A percentile compares a stretch with the other conserved stretches of the same genome.
phyloP scores from a whole-genome alignment of 805 yeast genomes.

The Cyberlindnera meyerae region DNA sequence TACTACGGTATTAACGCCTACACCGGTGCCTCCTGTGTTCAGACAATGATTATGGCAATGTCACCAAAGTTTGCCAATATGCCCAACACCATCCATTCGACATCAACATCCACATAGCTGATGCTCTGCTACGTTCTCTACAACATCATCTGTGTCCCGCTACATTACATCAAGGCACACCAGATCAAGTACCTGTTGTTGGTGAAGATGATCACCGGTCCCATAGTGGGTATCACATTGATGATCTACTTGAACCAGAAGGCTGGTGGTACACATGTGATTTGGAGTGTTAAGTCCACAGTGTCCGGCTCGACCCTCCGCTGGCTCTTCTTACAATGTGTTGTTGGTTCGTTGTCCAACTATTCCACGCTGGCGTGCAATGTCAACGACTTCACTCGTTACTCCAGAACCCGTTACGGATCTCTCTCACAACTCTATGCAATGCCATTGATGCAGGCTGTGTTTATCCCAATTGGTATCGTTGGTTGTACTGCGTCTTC shows the following conservation, averaged over 20 bases:
- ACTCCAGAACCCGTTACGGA: constrained; percentile 8
- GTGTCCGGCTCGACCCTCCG: constrained; percentile 5
- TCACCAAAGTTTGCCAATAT: constrained; percentile 14
- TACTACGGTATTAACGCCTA: constrained; percentile 17
- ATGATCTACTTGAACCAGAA: constrained; percentile 14
- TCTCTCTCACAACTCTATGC: constrained; percentile 13
- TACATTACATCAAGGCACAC: constrained; percentile 16
- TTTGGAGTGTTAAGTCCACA: constrained; percentile 8
- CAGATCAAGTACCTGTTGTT: constrained; percentile 9
- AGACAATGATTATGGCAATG: constrained; percentile 13
- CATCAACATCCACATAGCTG: constrained; percentile 12
- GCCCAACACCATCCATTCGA: constrained; percentile 5
- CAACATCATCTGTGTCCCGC: constrained; percentile 13
- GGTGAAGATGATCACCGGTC: constrained; percentile 15
- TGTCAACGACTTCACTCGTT: constrained; percentile 14
- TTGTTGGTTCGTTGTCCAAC: constrained; percentile 4
- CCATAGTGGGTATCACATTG: constrained; percentile 11
- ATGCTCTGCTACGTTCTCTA: constrained; percentile 14
- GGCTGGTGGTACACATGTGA: constrained; percentile 11
- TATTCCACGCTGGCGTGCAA: constrained; percentile 15
- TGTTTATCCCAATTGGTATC: constrained; percentile 14
- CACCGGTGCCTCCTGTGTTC: constrained; percentile 16
- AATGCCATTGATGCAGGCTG: constrained; percentile 13
- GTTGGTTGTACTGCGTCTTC: constrained; percentile 13
- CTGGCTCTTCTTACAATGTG: constrained; percentile 10